A percentile compares a stretch with the other conserved stretches of the same genome.
Conservation (phyloP, 208 protist genomes). For the Blechomonas ayalai region DNA sequence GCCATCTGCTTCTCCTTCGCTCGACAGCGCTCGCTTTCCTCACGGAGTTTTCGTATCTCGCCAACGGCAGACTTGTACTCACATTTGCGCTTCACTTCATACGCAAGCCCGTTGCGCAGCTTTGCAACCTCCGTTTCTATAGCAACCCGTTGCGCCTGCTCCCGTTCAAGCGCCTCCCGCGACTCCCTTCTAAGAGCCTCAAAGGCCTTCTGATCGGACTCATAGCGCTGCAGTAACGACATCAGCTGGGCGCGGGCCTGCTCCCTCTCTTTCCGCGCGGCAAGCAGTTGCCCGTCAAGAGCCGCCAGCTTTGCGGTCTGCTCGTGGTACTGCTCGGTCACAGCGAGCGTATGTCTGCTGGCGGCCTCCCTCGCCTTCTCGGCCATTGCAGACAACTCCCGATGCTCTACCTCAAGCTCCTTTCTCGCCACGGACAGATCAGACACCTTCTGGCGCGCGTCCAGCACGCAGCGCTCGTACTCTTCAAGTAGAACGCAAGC, state of each 20-base stretch:
- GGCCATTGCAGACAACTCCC: conserved; percentile 18
- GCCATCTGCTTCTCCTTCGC: conserved; percentile 44
- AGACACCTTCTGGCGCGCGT: too few species aligned
- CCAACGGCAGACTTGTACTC: conserved; percentile 78
- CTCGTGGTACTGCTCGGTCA: conserved; percentile 15
- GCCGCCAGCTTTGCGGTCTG: conserved; percentile 8
- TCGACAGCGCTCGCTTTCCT: conserved; percentile 52
- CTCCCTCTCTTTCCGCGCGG: conserved; percentile 1
- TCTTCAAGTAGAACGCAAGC: too few species aligned
- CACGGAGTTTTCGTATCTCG: conserved; percentile 41
- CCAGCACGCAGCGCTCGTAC: too few species aligned
- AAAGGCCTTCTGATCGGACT: conserved; percentile 13
- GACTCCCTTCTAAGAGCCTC: conserved; percentile 7
- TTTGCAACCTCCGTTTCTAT: conserved; percentile 22
- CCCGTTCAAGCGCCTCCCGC: conserved; percentile 7
- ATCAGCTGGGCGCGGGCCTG: conserved; percentile 1
- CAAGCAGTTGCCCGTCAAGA: conserved; percentile 6
- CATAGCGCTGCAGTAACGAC: conserved; percentile 17
- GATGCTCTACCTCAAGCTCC: conserved; percentile 10
- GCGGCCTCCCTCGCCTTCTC: conserved; percentile 21
- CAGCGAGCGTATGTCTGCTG: conserved; percentile 10
- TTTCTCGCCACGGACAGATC: conserved; percentile 1
- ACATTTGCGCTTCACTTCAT: conserved; percentile 58
- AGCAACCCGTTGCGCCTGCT: conserved; percentile 6
- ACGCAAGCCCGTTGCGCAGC: conserved; percentile 43